phyloP scores from a whole-genome alignment of 176 grass and related monocot species.

The Aegilops umbellulata region DNA sequence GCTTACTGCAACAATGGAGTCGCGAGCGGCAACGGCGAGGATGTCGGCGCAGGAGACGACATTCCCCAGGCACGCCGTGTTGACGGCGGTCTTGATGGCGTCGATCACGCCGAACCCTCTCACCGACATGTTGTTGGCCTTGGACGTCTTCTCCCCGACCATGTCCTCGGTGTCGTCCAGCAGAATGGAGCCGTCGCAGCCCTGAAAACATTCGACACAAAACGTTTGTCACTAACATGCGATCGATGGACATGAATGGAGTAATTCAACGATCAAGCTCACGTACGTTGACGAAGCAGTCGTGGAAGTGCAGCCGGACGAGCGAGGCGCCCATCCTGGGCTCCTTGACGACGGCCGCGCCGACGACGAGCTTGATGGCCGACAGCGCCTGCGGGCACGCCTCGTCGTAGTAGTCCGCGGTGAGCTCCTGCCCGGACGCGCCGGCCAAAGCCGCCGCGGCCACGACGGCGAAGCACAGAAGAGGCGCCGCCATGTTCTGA shows the following conservation, averaged over 20 bases:
- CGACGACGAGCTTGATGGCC: slow-evolving; percentile 60
- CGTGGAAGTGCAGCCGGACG: slow-evolving; percentile 81
- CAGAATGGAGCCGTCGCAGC: slow-evolving; percentile 74
- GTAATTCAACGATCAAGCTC: not conserved
- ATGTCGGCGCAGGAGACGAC: slow-evolving; percentile 87
- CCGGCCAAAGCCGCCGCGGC: not conserved
- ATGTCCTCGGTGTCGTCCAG: slow-evolving; percentile 64
- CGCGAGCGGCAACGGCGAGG: slow-evolving; percentile 62
- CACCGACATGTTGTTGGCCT: slow-evolving; percentile 64
- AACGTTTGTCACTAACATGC: not conserved
- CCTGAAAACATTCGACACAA: slow-evolving; percentile 30
- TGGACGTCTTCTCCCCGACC: slow-evolving; percentile 68
- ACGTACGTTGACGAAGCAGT: slow-evolving; percentile 89
- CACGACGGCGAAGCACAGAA: not conserved
- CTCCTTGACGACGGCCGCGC: slow-evolving; percentile 48
- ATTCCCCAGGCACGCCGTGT: slow-evolving; percentile 57
- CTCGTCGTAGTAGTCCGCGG: slow-evolving; percentile 52
- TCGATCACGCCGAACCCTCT: slow-evolving; percentile 73
- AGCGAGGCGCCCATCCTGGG: slow-evolving; percentile 68
- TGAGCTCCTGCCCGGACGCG: slow-evolving; percentile 33
- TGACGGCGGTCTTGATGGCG: slow-evolving; percentile 52
- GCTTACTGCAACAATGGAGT: slow-evolving; percentile 76
- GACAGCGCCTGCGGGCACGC: slow-evolving; percentile 59
- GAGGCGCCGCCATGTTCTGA: not conserved
- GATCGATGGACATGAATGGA: not conserved